Percentiles rank a stretch among this genome's conserved stretches.
Evolutionary conservation across 2,329 filamentous ascomycete genomes (phyloP).

Genomic region (Aaosphaeria pasadenensis): DNA sequence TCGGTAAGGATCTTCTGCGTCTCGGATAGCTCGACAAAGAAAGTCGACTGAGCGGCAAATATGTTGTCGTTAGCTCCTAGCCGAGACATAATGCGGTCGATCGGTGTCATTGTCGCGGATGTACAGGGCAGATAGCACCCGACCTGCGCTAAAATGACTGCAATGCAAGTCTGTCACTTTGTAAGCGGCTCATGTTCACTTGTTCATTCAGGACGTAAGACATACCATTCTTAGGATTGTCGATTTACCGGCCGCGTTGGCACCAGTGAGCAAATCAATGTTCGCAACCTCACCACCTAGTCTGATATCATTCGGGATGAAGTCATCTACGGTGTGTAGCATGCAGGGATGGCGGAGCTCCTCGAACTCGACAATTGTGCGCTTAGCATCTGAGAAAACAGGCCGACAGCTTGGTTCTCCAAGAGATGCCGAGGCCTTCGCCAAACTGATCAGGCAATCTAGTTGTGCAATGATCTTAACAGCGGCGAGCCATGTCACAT

Average conservation of each 20-base stretch:
- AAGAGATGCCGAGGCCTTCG: slow-evolving; percentile 79
- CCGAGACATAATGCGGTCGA: slow-evolving; percentile 98
- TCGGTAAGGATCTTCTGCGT: slow-evolving; percentile 97
- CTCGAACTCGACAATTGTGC: slow-evolving; percentile 85
- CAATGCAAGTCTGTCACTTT: slow-evolving; percentile 73
- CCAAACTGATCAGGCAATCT: slow-evolving; percentile 90
- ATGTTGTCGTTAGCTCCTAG: slow-evolving; percentile 98
- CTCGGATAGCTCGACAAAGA: slow-evolving; percentile 95
- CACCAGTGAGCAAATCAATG: slow-evolving; percentile 88
- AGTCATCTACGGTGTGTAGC: slow-evolving; percentile 82
- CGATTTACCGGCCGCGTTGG: slow-evolving; percentile 96
- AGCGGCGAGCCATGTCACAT: slow-evolving; percentile 81
- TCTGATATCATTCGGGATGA: slow-evolving; percentile 91
- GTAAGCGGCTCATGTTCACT: slow-evolving; percentile 1
- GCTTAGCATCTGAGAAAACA: slow-evolving; percentile 77
- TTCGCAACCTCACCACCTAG: slow-evolving; percentile 79
- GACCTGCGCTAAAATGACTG: slow-evolving; percentile 96
- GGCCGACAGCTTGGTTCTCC: slow-evolving; percentile 88
- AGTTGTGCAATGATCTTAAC: slow-evolving; percentile 87
- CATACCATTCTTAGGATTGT: slow-evolving; percentile 90
- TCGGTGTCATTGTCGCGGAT: slow-evolving; percentile 79
- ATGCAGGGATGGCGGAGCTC: slow-evolving; percentile 96
- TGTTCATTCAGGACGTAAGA: neutral
- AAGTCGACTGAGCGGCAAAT: slow-evolving; percentile 94
- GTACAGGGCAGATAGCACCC: slow-evolving; percentile 87